Percentiles rank a stretch among this genome's conserved stretches.
These are phyloP conservation scores for Amanita pallidorosea DNA, from an alignment of 768 basidiomycete species.

Conservation along the genomic window DNA sequence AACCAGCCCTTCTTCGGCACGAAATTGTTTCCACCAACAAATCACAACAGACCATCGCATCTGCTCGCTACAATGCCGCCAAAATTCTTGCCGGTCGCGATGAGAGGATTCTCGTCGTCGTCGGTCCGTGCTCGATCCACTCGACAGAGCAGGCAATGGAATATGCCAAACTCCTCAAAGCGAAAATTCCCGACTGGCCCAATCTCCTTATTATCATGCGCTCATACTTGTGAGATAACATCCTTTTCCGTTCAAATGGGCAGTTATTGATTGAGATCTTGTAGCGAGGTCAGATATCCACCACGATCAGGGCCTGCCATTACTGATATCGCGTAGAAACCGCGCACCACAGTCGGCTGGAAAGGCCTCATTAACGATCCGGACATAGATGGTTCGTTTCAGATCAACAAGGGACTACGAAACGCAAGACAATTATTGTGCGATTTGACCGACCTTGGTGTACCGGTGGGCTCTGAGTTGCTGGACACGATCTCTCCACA, in stretches of 20 bases:
- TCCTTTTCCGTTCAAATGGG: conserved; percentile 1
- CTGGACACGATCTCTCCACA: conserved; percentile 76
- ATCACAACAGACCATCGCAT: conserved; percentile 68
- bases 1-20: conserved; percentile 82
- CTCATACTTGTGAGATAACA: conserved; percentile 73
- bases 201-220: conserved; percentile 93
- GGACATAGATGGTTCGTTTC: conserved; percentile 89
- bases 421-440: conserved; percentile 82
- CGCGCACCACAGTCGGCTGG: conserved; percentile 95
- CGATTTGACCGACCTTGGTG: conserved; percentile 79
- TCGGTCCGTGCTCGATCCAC: conserved; percentile 96
- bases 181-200: conserved; percentile 52
- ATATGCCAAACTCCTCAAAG: conserved; percentile 66
- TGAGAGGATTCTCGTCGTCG: conserved; percentile 79
- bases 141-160: conserved; percentile 76
- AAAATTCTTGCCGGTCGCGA: conserved; percentile 77
- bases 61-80: conserved; percentile 70
- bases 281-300: conserved; percentile 20
- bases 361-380: conserved; percentile 95
- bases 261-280: conserved; percentile 5
- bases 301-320: neutral
- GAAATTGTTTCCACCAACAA: conserved; percentile 62
- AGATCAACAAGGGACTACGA: conserved; percentile 94
- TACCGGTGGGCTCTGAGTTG: conserved; percentile 92
- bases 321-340: conserved; percentile 50